Percentiles rank a stretch among this genome's conserved stretches.
phyloP scores from a whole-genome alignment of 345 rosid species.

The Rhizophora apiculata region DNA sequence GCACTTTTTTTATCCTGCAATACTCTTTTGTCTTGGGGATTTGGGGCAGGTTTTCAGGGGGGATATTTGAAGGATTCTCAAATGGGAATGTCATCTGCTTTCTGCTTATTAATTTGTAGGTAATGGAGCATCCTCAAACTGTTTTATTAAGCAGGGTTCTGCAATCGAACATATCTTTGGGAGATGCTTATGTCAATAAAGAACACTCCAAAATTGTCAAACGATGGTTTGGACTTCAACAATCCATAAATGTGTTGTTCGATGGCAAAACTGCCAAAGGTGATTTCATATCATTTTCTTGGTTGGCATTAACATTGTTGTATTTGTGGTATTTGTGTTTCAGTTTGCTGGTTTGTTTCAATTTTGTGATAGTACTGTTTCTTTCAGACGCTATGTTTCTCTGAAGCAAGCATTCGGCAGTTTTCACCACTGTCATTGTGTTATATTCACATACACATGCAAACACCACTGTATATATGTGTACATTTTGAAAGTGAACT shows the following conservation, averaged over 20 bases:
- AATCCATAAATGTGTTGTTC: constrained; percentile 65
- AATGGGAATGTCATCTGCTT: not conserved
- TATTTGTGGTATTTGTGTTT: not conserved
- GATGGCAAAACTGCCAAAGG: constrained; percentile 81
- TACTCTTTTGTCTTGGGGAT: not conserved
- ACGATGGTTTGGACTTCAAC: constrained; percentile 89
- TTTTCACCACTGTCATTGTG: too few species aligned
- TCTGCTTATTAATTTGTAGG: constrained; percentile 39
- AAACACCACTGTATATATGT: too few species aligned
- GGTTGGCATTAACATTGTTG: not conserved
- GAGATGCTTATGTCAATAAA: constrained; percentile 53
- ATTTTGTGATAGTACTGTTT: not conserved
- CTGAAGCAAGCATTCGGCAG: too few species aligned
- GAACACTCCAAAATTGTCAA: constrained; percentile 36
- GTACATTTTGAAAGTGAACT: too few species aligned
- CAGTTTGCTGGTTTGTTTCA: not conserved
- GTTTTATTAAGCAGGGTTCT: constrained; percentile 68
- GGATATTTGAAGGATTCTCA: not conserved
- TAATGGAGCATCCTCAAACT: constrained; percentile 92
- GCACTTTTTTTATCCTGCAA: not conserved
- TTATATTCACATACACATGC: too few species aligned
- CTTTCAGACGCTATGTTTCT: too few species aligned
- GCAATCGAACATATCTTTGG: constrained; percentile 55
- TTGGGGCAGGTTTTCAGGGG: not conserved
- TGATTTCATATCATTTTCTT: constrained; percentile 20